Conservation (phyloP, 2,329 filamentous ascomycete genomes). For the Pleoardoris graminearum region DNA sequence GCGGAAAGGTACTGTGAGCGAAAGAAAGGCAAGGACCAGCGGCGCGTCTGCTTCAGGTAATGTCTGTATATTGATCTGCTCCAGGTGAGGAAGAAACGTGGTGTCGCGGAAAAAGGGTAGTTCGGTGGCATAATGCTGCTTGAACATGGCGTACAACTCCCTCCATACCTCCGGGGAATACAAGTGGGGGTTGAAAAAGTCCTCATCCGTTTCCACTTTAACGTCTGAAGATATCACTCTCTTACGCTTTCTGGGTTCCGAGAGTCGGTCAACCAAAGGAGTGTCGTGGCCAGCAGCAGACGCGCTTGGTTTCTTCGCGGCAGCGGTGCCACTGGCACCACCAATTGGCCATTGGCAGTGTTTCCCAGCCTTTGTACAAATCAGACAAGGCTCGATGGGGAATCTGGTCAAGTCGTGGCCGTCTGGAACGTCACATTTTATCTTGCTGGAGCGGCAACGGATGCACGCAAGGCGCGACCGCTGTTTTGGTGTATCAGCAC, state of each 20-base stretch:
- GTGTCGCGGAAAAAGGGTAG: slow-evolving; percentile 71
- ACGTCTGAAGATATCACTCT: slow-evolving; percentile 21
- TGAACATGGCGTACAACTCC: slow-evolving; percentile 70
- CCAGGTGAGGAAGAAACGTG: slow-evolving; percentile 55
- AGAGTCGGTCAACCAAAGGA: background rate
- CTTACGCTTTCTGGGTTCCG: slow-evolving; percentile 37
- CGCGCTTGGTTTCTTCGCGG: slow-evolving; percentile 47
- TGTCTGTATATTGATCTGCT: slow-evolving; percentile 17
- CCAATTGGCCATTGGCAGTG: slow-evolving; percentile 67
- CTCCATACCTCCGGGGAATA: slow-evolving; percentile 69
- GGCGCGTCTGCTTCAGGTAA: slow-evolving; percentile 44
- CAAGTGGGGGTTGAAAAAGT: slow-evolving; percentile 64
- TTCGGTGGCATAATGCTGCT: slow-evolving; percentile 71
- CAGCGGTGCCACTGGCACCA: slow-evolving; percentile 20
- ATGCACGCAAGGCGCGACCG: slow-evolving; percentile 80
- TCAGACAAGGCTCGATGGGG: slow-evolving; percentile 70
- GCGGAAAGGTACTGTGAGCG: slow-evolving; percentile 71
- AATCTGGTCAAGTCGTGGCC: slow-evolving; percentile 68
- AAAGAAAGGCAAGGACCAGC: slow-evolving; percentile 67
- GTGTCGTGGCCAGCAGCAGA: slow-evolving; percentile 6
- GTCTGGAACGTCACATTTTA: slow-evolving; percentile 68
- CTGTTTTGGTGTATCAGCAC: slow-evolving; percentile 44
- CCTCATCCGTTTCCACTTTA: slow-evolving; percentile 46
- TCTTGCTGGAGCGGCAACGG: slow-evolving; percentile 77
- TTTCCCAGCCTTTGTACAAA: slow-evolving; percentile 71